These are phyloP conservation scores for Botrytis sinoallii DNA, from an alignment of 2,329 filamentous ascomycete genomes.

Conservation along the genomic window DNA sequence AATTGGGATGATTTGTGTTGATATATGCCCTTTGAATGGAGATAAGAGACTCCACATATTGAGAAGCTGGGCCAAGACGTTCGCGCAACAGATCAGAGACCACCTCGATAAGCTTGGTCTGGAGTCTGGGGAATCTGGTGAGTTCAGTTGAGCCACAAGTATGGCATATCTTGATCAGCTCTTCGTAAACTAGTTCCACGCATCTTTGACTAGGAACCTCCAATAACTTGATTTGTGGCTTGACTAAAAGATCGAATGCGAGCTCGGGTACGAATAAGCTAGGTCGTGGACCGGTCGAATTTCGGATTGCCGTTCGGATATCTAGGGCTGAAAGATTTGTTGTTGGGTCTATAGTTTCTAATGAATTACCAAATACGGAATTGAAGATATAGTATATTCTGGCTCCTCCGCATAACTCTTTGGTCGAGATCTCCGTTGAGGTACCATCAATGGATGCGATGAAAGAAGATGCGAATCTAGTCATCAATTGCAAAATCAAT, in stretches of 20 bases:
- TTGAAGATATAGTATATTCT: conserved; percentile 40
- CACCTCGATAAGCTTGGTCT: conserved; percentile 96
- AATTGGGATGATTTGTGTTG: conserved; percentile 99
- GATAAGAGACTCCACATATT: conserved; percentile 93
- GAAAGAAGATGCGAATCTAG: conserved; percentile 94
- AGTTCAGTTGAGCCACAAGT: conserved; percentile 96
- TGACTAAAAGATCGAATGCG: conserved; percentile 95
- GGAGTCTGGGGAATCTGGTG: conserved; percentile 83
- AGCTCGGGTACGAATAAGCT: conserved; percentile 97
- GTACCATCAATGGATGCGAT: conserved; percentile 99
- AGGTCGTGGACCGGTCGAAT: conserved; percentile 92
- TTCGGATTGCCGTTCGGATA: conserved; percentile 94
- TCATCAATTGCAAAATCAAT: conserved; percentile 95
- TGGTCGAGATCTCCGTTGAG: conserved; percentile 96
- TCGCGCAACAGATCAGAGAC: conserved; percentile 94
- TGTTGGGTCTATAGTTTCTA: conserved; percentile 95
- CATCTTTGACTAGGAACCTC: conserved; percentile 94
- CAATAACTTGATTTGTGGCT: conserved; percentile 95
- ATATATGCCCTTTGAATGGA: conserved; percentile 98
- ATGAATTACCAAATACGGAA: conserved; percentile 75
- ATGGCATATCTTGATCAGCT: conserved; percentile 98
- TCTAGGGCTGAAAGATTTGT: conserved; percentile 91
- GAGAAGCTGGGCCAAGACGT: conserved; percentile 81
- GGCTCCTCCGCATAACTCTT: conserved; percentile 50
- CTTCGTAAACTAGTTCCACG: conserved; percentile 96